Conservation (phyloP, 345 rosid genomes). For the Microcos paniculata region DNA sequence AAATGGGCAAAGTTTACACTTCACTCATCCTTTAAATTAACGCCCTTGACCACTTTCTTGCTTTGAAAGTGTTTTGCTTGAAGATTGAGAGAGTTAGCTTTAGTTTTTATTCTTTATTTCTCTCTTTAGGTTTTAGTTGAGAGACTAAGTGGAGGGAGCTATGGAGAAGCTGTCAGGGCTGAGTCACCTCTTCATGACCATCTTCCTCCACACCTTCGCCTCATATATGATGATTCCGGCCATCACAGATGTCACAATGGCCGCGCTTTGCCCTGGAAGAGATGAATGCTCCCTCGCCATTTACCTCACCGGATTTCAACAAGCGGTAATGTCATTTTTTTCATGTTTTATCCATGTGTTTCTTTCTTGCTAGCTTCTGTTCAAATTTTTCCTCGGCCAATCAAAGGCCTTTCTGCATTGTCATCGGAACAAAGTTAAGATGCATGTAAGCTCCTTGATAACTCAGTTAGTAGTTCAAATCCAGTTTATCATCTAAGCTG, state of each 20-base stretch:
- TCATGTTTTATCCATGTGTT: not conserved
- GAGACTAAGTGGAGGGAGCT: not conserved
- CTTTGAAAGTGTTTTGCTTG: not conserved
- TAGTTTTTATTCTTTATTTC: not conserved
- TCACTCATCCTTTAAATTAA: constrained; percentile 21
- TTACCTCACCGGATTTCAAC: constrained; percentile 57
- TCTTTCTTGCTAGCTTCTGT: not conserved
- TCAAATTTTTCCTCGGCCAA: not conserved
- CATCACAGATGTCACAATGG: constrained; percentile 63
- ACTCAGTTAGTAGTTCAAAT: not conserved
- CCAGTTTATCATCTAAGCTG: not conserved
- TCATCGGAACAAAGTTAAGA: not conserved
- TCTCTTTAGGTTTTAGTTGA: not conserved
- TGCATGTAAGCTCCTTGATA: not conserved
- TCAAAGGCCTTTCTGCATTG: not conserved
- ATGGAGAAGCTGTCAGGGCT: constrained; percentile 38
- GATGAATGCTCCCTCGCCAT: constrained; percentile 64
- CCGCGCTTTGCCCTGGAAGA: constrained; percentile 55
- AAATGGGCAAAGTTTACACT: constrained; percentile 14
- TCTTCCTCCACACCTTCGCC: constrained; percentile 48
- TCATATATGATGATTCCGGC: constrained; percentile 52
- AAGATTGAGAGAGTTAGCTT: not conserved
- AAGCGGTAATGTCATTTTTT: constrained; percentile 37
- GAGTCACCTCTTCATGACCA: constrained; percentile 48
- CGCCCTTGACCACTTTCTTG: constrained; percentile 11